Base-by-base conservation (phyloP, 441 rosid species). In the Populus hybrid region DNA sequence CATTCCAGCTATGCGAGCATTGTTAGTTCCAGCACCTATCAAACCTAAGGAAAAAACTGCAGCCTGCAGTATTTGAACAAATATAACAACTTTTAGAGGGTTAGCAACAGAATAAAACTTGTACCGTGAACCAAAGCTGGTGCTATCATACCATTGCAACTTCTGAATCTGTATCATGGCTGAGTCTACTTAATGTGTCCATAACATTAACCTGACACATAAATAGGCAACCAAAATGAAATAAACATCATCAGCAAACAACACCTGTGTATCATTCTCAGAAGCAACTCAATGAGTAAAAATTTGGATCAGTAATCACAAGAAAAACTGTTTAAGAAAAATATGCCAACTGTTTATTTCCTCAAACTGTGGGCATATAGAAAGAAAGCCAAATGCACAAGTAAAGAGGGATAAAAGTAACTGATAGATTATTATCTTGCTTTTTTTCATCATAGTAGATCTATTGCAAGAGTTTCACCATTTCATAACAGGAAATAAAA, bases 21-120 rank as follows among this genome's bases (percentile, higher is more conserved):
- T 93, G 77, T 96, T 93, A 68, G 99, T 96, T 82, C 99, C 98
- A 16, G 98, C 93, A 78, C 99, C 98, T 10, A 96, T 94, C 91
- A 96, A 82, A 59, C 99, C 99, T 70, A 96, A 82, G 70, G 99
- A 91, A 69, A 96, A 87, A 67, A 94, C 90, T 50, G 98, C 97
- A 73, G 97, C 91, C 97, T 95, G 87, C 81, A 78, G 32, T 77
- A 82, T 68, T 73, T 76, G 76, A 70, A 73, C 67, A 87, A 30
- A 82, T 23, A 66, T 21, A 38, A 6, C 66, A 46, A 65, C 61
- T 67, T 10, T 75, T 36, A 69, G 30, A 38, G 6, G 67, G 40
- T 63, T 34, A 70, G 64, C 59, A 70, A 68, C 18, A 26, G 53
- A 75, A 80, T 38, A 65, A 76, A 68, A 63, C 65, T 61, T 53